Evolutionary conservation across 805 yeast genomes (phyloP).

Genomic region (Blastobotrys americana): DNA sequence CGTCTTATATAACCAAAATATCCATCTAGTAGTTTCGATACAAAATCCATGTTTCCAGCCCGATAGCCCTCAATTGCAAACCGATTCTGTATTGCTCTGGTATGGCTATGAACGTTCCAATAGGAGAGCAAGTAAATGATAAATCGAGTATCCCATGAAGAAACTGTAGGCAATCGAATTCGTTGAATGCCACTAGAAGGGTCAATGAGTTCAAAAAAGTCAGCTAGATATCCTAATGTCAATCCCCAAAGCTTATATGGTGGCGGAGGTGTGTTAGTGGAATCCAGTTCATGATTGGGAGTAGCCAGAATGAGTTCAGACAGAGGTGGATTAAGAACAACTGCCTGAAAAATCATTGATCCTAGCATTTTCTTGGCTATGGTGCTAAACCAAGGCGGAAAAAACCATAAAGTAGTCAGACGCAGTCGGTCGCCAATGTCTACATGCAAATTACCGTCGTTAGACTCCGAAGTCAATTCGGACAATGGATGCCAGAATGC

Average conservation of each 20-base stretch:
- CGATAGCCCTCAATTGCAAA: conserved; percentile 5
- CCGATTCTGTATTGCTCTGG: conserved; percentile 3
- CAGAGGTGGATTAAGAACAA: conserved; percentile 17
- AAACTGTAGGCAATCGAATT: conserved; percentile 22
- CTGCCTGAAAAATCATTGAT: conserved; percentile 25
- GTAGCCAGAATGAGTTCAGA: conserved; percentile 5
- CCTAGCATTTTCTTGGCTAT: conserved; percentile 21
- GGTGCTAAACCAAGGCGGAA: conserved; percentile 9
- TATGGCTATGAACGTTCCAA: conserved; percentile 1
- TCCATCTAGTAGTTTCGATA: conserved; percentile 21
- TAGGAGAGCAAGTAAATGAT: conserved; percentile 13
- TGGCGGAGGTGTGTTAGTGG: conserved; percentile 12
- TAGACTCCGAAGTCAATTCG: conserved; percentile 18
- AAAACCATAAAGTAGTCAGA: conserved; percentile 6
- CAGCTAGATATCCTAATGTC: conserved; percentile 30
- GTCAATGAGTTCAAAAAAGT: conserved; percentile 23
- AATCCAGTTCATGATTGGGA: conserved; percentile 4
- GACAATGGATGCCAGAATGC: conserved; percentile 33
- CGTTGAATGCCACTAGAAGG: conserved; percentile 15
- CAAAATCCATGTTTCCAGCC: conserved; percentile 20
- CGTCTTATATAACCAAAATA: conserved; percentile 20
- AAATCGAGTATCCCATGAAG: conserved; percentile 23
- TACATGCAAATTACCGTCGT: conserved; percentile 16
- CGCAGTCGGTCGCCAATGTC: conserved; percentile 22
- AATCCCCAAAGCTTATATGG: conserved; percentile 35